Base-by-base conservation (phyloP, 805 yeast genomes). In the Candida nonsorbophila region DNA sequence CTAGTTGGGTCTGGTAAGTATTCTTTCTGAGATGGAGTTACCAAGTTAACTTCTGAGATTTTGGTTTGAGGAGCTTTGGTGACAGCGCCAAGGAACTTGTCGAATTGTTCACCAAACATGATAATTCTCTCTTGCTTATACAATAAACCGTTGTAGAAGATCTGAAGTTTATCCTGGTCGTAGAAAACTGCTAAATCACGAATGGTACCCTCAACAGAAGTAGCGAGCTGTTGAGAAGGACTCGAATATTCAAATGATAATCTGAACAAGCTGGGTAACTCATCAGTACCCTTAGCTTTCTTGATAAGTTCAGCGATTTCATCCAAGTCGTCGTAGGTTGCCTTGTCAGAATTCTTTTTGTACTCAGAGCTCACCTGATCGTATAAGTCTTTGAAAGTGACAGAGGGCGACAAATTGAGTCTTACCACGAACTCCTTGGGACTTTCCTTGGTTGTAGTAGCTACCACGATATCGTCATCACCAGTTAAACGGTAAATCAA, bases 401-500 rank as follows among this genome's bases (percentile, higher is more conserved):
- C 49, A 6, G 62, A 55, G 19, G 84, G 75, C 29, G 74, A 70
- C 36, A 86, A 61, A 19, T 62, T 62, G 25, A 83, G 61, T 46
- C 95, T 69, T 16, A 85, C 51, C 11, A 84, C 77, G 40, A 78
- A 72, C 16, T 75, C 75, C 5, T 55, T 54, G 6, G 32, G 21
- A 7, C 45, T 33, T 10, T 38, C 36, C 9, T 40, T 37, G 15
- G 70, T 54, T 42, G 80, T 77, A 0, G 87, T 77, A n/a, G 88
- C 87, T 37, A 90, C 61, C n/a, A 82, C 79, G 28, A 92, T 79
- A 46, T 90, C 97, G 41, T 90, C 97, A 52, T 90, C 97, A 14
- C 97, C 97, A 2, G 96, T 82, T 26, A 85, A 63, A 49, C 97
- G 69, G 55, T 73, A 80, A 21, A 85, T 68, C 33, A 90, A 67